Evolutionary conservation across 208 protist species (phyloP).

Genomic region (Crithidia acanthocephali): DNA sequence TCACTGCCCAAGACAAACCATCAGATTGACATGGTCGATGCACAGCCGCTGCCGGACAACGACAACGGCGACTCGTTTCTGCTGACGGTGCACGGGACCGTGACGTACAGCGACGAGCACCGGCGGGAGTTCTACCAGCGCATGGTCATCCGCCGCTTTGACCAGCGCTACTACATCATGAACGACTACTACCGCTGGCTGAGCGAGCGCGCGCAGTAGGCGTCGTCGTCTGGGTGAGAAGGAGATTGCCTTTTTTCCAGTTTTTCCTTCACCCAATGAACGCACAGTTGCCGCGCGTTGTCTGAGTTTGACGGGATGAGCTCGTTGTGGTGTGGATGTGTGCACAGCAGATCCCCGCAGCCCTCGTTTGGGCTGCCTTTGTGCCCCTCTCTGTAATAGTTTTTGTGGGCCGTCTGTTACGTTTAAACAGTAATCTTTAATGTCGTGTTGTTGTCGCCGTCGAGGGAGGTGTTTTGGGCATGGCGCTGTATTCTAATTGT

Average conservation of each 20-base stretch:
- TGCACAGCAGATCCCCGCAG: too few species aligned
- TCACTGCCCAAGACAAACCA: constrained; percentile 75
- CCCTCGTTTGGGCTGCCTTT: too few species aligned
- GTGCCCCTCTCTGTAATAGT: too few species aligned
- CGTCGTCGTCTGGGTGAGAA: not conserved
- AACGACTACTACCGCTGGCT: constrained; percentile 94
- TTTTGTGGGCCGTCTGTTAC: too few species aligned
- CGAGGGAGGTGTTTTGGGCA: too few species aligned
- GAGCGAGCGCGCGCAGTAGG: constrained; percentile 54
- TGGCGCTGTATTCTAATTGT: too few species aligned
- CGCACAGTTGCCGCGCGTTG: too few species aligned
- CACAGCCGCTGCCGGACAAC: constrained; percentile 90
- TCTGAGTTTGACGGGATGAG: too few species aligned
- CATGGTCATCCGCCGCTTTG: constrained; percentile 73
- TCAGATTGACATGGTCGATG: constrained; percentile 83
- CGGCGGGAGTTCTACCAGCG: constrained; percentile 88
- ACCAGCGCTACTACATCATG: constrained; percentile 84
- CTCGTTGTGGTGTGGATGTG: too few species aligned
- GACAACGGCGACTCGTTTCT: constrained; percentile 80
- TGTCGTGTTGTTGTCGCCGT: too few species aligned
- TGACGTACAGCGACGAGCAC: constrained; percentile 91
- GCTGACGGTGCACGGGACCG: constrained; percentile 76
- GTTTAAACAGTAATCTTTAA: too few species aligned
- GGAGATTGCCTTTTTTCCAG: not conserved
- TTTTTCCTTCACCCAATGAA: constrained; percentile 11